Conservation (phyloP, 148 eudicot genomes). For the Rhododendron ferrugineum region DNA sequence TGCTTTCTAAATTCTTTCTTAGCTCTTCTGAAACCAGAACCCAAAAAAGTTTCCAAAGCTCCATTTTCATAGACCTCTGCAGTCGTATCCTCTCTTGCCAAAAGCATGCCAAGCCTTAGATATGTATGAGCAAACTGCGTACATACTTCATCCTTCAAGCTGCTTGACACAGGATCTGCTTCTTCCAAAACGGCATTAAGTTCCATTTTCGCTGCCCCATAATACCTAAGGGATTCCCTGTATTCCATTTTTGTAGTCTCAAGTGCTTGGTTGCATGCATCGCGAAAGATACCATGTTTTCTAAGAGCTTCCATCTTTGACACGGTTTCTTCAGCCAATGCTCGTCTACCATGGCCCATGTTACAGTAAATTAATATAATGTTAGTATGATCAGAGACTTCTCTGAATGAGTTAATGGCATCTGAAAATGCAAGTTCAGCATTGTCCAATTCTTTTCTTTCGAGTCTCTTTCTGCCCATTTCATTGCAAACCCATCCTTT, state of each 20-base stretch:
- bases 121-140: slow-evolving; percentile 93
- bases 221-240: slow-evolving; percentile 60
- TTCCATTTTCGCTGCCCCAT: slow-evolving; percentile 77
- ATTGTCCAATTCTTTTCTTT: slow-evolving; percentile 56
- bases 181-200: slow-evolving; percentile 31
- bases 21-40: slow-evolving; percentile 26
- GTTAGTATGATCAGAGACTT: slow-evolving; percentile 77
- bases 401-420: slow-evolving; percentile 73
- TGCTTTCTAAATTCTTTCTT: slow-evolving; percentile 51
- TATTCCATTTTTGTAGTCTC: slow-evolving; percentile 70
- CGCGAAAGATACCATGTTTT: slow-evolving; percentile 37
- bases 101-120: slow-evolving; percentile 87
- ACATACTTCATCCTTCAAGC: slow-evolving; percentile 60
- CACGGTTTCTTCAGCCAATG: slow-evolving; percentile 73
- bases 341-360: slow-evolving; percentile 90
- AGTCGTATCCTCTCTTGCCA: slow-evolving; percentile 74
- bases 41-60: slow-evolving; percentile 32
- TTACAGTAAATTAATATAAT: slow-evolving; percentile 81
- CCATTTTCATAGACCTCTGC: slow-evolving; percentile 56
- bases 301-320: slow-evolving; percentile 53
- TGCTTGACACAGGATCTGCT: slow-evolving; percentile 28
- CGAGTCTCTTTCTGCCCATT: slow-evolving; percentile 72
- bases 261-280: slow-evolving; percentile 56
- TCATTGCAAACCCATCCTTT: slow-evolving; percentile 99
- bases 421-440: slow-evolving; percentile 82